These are phyloP conservation scores for Rosa hybrid DNA, from an alignment of 331 rosid species.

Conservation along the genomic window DNA sequence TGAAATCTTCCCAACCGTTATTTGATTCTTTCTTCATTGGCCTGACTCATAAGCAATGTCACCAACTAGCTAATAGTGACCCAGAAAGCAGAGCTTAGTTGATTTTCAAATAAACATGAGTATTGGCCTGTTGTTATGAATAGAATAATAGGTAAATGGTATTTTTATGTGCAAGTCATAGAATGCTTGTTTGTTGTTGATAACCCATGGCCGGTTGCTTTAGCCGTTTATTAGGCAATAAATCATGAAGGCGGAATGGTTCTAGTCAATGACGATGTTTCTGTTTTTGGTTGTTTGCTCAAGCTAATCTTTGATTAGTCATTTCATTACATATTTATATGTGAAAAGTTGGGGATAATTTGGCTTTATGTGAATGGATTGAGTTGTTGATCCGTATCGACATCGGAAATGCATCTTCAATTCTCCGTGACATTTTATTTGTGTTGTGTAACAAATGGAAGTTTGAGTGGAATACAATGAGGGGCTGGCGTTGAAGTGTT, in stretches of 20 bases:
- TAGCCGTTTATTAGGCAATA: neutral
- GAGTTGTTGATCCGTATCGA: neutral
- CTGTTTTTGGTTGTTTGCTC: constrained; percentile 3
- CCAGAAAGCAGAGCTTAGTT: neutral
- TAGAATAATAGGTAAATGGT: neutral
- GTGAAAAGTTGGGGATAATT: neutral
- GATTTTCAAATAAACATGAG: constrained; percentile 4
- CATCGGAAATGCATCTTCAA: neutral
- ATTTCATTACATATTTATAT: neutral
- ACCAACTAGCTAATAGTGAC: neutral
- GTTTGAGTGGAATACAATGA: neutral
- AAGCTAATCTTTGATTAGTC: neutral
- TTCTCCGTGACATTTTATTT: neutral
- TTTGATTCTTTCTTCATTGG: constrained; percentile 1
- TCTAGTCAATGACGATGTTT: neutral
- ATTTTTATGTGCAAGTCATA: neutral
- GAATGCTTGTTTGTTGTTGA: neutral
- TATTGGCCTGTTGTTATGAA: neutral
- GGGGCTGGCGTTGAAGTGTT: neutral
- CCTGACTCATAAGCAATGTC: neutral
- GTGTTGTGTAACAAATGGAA: neutral
- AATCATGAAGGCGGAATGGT: constrained; percentile 4
- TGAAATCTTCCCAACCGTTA: neutral
- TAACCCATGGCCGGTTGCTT: constrained; percentile 1
- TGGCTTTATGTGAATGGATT: constrained; percentile 2